Base-by-base conservation (phyloP, 2,329 filamentous ascomycete species). In the Graphiopsis chlorocephala region DNA sequence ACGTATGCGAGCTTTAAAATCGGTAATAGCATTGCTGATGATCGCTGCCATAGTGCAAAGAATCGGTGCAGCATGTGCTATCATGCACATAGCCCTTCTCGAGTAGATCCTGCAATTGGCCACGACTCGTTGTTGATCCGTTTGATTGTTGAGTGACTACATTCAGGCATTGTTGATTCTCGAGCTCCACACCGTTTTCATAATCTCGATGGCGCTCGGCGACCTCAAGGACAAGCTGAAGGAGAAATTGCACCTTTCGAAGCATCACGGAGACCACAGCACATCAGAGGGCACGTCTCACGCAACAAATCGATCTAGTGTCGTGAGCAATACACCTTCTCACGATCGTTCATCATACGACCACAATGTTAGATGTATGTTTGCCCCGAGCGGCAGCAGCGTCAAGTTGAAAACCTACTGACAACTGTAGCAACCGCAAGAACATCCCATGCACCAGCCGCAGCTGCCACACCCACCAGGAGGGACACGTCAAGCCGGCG, bases 121-220 rank as follows among this genome's bases (percentile, higher is more conserved):
- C 8, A 28, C 26, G 50, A 53, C 26, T 31, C 28, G 50, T 29
- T 31, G 26, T 29, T n/a, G 25, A 31, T 53, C 17, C 50, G 11
- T 31, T 31, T 53, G 50, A 31, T 14, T n/a, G 25, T 31, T 31
- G 26, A 53, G 50, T 53, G 50, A 53, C 26, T 28, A 31, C 14
- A 31, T 28, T 14, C n/a, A 4, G n/a, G 17, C 28, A 31, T 28
- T n/a, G 28, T n/a, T 23, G 50, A 20, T 45, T 45, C 10, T 45
- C 38, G 15, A 45, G 38, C 38, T 45, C 38, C 38, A 45, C 38
- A 45, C n/a, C 38, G n/a, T 42, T 28, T 11, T 17, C 14, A 58
- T 58, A 17, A 17, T 42, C 23, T 35, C 12, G 31, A 61, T 61
- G 58, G 58, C 58, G 58, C 58, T 61, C 25, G 58, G 31, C 14